Conservation (phyloP, 2,329 filamentous ascomycete genomes). For the Chaetomiaceae sp. region DNA sequence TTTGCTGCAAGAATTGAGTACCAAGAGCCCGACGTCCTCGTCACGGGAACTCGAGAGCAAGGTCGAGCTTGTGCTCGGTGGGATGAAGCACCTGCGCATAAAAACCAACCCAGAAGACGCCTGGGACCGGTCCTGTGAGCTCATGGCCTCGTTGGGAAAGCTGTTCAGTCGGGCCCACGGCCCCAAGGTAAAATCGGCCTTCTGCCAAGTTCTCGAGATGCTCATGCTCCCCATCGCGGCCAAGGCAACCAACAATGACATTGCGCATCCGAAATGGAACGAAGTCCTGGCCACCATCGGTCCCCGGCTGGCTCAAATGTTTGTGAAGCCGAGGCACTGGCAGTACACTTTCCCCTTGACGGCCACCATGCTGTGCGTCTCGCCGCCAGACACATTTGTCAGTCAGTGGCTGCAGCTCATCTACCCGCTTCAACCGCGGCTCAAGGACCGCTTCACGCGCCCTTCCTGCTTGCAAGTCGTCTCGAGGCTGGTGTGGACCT, state of each 20-base stretch:
- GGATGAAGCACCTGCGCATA: slow-evolving; percentile 85
- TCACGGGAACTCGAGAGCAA: slow-evolving; percentile 70
- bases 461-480: slow-evolving; percentile 83
- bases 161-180: slow-evolving; percentile 84
- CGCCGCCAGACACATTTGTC: slow-evolving; percentile 76
- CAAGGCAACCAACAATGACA: slow-evolving; percentile 67
- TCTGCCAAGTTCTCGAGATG: slow-evolving; percentile 86
- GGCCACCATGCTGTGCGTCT: slow-evolving; percentile 81
- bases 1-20: slow-evolving; percentile 69
- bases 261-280: slow-evolving; percentile 79
- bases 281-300: slow-evolving; percentile 77
- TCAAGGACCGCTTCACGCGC: slow-evolving; percentile 78
- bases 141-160: slow-evolving; percentile 74
- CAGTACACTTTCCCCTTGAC: slow-evolving; percentile 81
- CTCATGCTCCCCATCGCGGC: slow-evolving; percentile 83
- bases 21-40: slow-evolving; percentile 58
- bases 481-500: slow-evolving; percentile 89
- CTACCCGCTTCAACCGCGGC: slow-evolving; percentile 68
- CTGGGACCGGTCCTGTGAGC: slow-evolving; percentile 86
- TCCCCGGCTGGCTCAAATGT: slow-evolving; percentile 75
- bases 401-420: slow-evolving; percentile 84
- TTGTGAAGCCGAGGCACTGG: slow-evolving; percentile 92
- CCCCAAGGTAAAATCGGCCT: slow-evolving; percentile 85
- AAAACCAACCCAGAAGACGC: slow-evolving; percentile 66
- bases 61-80: slow-evolving; percentile 80